Conservation (phyloP, 768 basidiomycete species). For the Rhodosporidiobolus odoratus region DNA sequence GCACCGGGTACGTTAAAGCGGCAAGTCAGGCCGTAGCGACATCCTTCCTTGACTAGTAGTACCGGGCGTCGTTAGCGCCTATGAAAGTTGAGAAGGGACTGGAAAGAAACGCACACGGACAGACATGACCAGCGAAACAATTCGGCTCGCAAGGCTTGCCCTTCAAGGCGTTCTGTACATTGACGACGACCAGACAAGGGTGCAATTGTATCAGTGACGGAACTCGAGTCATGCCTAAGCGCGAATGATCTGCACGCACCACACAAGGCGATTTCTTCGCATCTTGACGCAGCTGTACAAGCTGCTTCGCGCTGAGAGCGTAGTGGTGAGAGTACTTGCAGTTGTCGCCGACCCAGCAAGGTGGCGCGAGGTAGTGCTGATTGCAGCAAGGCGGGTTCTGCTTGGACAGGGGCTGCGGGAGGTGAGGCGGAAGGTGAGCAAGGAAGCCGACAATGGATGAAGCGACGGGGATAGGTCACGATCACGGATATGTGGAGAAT, state of each 20-base stretch:
- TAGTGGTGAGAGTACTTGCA: conserved; percentile 31
- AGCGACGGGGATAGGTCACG: no score
- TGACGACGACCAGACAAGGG: no score
- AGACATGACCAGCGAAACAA: conserved; percentile 25
- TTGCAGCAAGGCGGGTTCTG: conserved; percentile 28
- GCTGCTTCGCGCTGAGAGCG: conserved; percentile 8
- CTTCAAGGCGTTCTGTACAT: conserved; percentile 18
- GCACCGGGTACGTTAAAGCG: conserved; percentile 20
- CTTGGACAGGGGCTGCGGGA: conserved; percentile 24
- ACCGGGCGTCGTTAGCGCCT: background rate
- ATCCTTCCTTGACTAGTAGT: background rate
- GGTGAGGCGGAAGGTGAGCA: background rate
- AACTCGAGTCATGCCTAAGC: background rate
- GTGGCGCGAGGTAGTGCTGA: conserved; percentile 25
- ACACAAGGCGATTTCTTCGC: conserved; percentile 25
- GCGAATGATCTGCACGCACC: background rate
- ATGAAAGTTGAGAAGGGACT: no score
- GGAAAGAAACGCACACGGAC: background rate
- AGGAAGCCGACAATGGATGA: no score
- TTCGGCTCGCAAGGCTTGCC: background rate
- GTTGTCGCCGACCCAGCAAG: background rate
- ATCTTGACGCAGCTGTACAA: conserved; percentile 9
- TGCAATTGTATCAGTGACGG: background rate
- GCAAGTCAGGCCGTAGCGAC: conserved; percentile 18
- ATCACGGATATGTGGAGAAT: no score